phyloP scores from a whole-genome alignment of 495 filamentous ascomycete species.

The Talaromyces adpressus region DNA sequence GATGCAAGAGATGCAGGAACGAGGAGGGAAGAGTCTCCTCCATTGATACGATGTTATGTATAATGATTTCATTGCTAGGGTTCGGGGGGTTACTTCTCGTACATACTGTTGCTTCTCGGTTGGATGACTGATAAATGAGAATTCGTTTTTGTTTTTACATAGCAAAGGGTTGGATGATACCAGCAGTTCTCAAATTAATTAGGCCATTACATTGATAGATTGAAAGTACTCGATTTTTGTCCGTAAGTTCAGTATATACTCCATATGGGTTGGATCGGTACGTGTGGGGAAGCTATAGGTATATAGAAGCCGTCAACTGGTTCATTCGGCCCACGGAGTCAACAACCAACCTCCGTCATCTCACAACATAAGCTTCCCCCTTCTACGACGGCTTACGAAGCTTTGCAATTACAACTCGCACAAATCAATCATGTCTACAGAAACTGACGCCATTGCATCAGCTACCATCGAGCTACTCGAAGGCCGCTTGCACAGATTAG shows the following conservation, averaged over 20 bases:
- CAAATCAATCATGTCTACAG: conserved; percentile 23
- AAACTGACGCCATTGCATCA: conserved; percentile 32
- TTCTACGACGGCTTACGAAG: background rate
- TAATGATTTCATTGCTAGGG: background rate
- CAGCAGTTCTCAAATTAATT: background rate
- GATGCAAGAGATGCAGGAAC: conserved; percentile 39
- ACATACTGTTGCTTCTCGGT: background rate
- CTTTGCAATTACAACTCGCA: background rate
- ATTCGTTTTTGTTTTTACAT: background rate
- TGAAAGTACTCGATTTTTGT: background rate
- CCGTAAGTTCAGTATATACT: background rate
- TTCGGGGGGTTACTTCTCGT: background rate
- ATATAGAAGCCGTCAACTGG: background rate
- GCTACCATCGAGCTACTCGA: conserved; percentile 71
- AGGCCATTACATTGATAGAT: background rate
- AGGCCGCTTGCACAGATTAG: conserved; percentile 62
- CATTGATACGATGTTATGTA: background rate
- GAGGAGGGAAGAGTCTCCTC: conserved; percentile 15
- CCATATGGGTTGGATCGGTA: background rate
- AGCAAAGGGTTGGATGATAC: background rate
- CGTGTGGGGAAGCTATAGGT: background rate
- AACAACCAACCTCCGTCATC: background rate
- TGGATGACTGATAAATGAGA: background rate
- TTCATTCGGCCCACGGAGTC: background rate
- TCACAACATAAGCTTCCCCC: background rate